Evolutionary conservation across 176 grass and related monocot species (phyloP), one percentile per base, ranked within the genome.

Genomic region (Juncus inflexus): DNA sequence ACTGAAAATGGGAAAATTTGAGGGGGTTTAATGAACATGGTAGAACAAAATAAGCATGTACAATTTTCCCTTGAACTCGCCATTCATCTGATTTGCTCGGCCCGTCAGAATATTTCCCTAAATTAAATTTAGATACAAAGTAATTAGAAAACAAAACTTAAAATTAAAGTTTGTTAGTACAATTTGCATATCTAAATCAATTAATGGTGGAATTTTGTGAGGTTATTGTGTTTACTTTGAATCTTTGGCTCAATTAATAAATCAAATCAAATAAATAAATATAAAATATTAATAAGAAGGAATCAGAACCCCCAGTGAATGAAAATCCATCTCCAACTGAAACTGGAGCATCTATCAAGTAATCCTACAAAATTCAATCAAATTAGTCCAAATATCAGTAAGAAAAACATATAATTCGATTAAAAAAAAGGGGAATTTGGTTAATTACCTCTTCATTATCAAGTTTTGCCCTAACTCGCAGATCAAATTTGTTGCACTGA

Each of bases 321-420:
- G 83, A 89, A 83, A 99, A 99, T 19, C 88, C 88, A 67, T 99
- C 94, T 57, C 94, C 88, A 50, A 79, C 73, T 42, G 90, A 95
- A 43, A 81, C 85, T 0, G 78, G 85, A 6, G 79, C 83, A 42
- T 92, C 83, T 35, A 92, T 83, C 59, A 86, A 74, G 78, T 92
- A 78, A 19, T 99, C 88, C 88, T 99, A 19, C 37, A 69, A 61
- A 45, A 8, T 36, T 58, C 4, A 13, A 63, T 40, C 45, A 47
- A 61, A 61, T 43, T 40, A 65, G 15, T 28, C 19, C 35, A 49
- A 66, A 43, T 43, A 15, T 66, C 38, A 42, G 9, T 15, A 42
- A n/a, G 19, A 15, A 6, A 64, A 64, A 64, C 42, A 64, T 14
- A 42, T 45, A 9, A 64, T 45, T 19, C 13, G 15, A 14, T 38